A percentile compares a stretch with the other conserved stretches of the same genome.
Conservation (phyloP, 179 eudicot species). For the Sideroxylon spinosum region DNA sequence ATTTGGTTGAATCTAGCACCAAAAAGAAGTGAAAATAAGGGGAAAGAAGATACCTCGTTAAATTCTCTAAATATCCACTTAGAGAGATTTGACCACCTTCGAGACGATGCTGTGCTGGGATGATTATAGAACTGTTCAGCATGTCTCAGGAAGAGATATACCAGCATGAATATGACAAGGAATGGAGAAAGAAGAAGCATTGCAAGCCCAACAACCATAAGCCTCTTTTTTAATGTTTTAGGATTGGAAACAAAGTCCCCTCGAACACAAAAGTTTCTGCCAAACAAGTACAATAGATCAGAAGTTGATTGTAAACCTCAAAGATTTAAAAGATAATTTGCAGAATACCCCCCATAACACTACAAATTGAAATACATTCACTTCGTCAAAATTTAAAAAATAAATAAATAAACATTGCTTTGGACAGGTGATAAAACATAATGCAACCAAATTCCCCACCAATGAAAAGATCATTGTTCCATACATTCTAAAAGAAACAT, state of each 20-base stretch:
- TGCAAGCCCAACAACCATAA: constrained; percentile 66
- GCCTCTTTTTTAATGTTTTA: constrained; percentile 71
- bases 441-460: neutral
- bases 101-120: constrained; percentile 87
- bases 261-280: constrained; percentile 79
- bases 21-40: no score
- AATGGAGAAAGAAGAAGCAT: constrained; percentile 93
- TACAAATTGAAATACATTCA: no score
- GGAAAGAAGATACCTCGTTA: constrained; percentile 64
- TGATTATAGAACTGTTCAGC: constrained; percentile 96
- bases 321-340: neutral
- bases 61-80: constrained; percentile 93
- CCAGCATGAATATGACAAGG: constrained; percentile 85
- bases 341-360: neutral
- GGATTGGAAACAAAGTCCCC: constrained; percentile 77
- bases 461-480: neutral
- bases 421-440: neutral
- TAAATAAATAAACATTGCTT: neutral
- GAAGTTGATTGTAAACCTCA: neutral
- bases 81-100: constrained; percentile 96
- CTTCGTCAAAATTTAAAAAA: neutral
- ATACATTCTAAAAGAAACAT: neutral
- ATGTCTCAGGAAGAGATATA: constrained; percentile 91
- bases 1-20: neutral
- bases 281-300: constrained; percentile 19